Evolutionary conservation across 2,329 filamentous ascomycete genomes (phyloP).

Genomic region (Metarhizium robertsii): DNA sequence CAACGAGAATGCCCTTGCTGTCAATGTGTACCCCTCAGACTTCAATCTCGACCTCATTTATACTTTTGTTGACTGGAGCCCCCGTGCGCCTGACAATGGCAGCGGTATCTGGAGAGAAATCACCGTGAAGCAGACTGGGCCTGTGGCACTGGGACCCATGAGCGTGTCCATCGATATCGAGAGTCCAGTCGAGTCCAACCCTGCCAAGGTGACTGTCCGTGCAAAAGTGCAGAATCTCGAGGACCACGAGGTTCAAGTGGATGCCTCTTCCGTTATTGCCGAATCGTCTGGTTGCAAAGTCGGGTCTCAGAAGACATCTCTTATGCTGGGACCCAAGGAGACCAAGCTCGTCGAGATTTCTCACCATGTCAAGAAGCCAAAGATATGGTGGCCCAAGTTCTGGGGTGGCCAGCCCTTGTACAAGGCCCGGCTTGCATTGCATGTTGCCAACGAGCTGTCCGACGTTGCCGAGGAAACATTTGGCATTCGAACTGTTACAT

Average conservation of each 20-base stretch:
- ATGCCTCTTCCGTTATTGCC: conserved; percentile 22
- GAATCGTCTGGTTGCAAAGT: conserved; percentile 20
- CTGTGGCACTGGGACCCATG: conserved; percentile 34
- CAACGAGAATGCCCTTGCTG: conserved; percentile 39
- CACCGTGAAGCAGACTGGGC: conserved; percentile 43
- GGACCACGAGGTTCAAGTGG: conserved; percentile 26
- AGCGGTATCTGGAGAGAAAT: conserved; percentile 55
- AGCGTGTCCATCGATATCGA: conserved; percentile 35
- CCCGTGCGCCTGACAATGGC: conserved; percentile 48
- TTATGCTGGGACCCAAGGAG: conserved; percentile 28
- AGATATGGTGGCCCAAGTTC: conserved; percentile 52
- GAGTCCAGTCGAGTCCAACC: conserved; percentile 8
- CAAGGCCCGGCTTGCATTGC: conserved; percentile 19
- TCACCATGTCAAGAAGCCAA: conserved; percentile 30
- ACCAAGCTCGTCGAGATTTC: conserved; percentile 25
- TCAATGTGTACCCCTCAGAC: conserved; percentile 47
- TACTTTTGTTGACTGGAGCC: conserved; percentile 21
- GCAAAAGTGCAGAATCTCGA: conserved; percentile 31
- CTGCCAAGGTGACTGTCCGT: conserved; percentile 28
- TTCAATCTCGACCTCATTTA: conserved; percentile 50
- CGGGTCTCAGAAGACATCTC: conserved; percentile 17
- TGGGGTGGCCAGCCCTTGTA: conserved; percentile 52
- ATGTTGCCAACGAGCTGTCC: conserved; percentile 19
- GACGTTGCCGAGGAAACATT: conserved; percentile 18
- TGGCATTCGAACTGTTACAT: conserved; percentile 31